A percentile compares a stretch with the other conserved stretches of the same genome.
These are phyloP conservation scores for Hanseniaspora lindneri DNA, from an alignment of 805 yeast species.

Conservation along the genomic window DNA sequence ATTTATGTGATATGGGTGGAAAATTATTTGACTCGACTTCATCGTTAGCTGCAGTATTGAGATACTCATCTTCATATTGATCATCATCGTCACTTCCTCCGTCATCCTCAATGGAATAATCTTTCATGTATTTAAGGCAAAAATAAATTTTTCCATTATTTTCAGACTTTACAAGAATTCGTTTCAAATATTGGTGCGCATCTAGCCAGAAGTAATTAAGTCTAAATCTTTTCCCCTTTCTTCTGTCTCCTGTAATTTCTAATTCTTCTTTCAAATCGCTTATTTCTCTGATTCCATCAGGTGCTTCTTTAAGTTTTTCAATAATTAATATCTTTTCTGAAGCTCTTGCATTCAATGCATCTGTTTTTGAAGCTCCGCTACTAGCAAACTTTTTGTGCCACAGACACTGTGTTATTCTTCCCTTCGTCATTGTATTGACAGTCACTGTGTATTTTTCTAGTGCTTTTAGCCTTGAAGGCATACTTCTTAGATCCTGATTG, in stretches of 20 bases:
- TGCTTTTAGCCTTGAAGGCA: conserved; percentile 49
- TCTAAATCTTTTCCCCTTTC: conserved; percentile 37
- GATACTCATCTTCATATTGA: conserved; percentile 21
- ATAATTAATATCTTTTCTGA: conserved; percentile 37
- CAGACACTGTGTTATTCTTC: conserved; percentile 44
- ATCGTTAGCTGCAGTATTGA: conserved; percentile 21
- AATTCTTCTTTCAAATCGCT: conserved; percentile 51
- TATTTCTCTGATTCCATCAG: conserved; percentile 41
- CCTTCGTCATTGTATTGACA: conserved; percentile 31
- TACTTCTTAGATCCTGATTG: conserved; percentile 59
- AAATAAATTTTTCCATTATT: conserved; percentile 38
- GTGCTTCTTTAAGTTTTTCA: conserved; percentile 42
- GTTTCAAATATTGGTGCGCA: conserved; percentile 36
- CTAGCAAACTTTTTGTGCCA: conserved; percentile 38
- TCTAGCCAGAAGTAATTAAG: conserved; percentile 38
- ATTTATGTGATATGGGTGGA: conserved; percentile 17
- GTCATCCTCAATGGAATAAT: conserved; percentile 25
- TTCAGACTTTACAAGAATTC: conserved; percentile 40
- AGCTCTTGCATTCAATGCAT: conserved; percentile 26
- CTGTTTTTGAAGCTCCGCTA: conserved; percentile 21
- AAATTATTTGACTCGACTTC: neutral
- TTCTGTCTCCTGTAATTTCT: conserved; percentile 35
- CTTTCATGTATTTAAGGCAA: conserved; percentile 35
- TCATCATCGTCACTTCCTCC: conserved; percentile 23
- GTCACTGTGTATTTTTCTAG: conserved; percentile 42